Conservation (phyloP, 208 protist species). For the Trypanosoma lewisi region DNA sequence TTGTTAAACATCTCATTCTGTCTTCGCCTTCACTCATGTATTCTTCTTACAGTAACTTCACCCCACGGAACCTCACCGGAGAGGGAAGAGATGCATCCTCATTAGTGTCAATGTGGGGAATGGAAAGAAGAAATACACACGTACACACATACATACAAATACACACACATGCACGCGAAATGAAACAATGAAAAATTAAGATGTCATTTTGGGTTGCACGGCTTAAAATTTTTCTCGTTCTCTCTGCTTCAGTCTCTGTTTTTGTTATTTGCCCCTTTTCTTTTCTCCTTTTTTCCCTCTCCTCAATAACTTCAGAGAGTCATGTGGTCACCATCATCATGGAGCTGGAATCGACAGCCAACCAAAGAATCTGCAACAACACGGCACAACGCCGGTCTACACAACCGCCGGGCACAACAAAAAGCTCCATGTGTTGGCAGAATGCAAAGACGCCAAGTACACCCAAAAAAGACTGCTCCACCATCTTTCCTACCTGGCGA, state of each 20-base stretch:
- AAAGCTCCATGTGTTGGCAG: conserved; percentile 47
- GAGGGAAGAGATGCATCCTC: no score
- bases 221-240: no score
- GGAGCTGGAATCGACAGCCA: conserved; percentile 31
- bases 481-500: conserved; percentile 7
- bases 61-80: no score
- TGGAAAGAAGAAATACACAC: neutral
- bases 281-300: neutral
- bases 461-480: conserved; percentile 58
- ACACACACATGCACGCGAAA: conserved; percentile 14
- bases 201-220: no score
- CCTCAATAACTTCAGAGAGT: neutral
- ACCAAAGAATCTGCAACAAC: conserved; percentile 56
- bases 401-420: conserved; percentile 47
- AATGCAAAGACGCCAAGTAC: conserved; percentile 62
- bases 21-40: no score
- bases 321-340: conserved; percentile 7
- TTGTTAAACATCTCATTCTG: no score
- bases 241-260: neutral
- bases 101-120: no score
- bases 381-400: conserved; percentile 31
- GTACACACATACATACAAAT: neutral
- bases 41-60: no score
- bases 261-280: neutral
- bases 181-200: neutral